These are phyloP conservation scores for Cladosporium sp. DNA, from an alignment of 2,329 filamentous ascomycete species.

Conservation along the genomic window DNA sequence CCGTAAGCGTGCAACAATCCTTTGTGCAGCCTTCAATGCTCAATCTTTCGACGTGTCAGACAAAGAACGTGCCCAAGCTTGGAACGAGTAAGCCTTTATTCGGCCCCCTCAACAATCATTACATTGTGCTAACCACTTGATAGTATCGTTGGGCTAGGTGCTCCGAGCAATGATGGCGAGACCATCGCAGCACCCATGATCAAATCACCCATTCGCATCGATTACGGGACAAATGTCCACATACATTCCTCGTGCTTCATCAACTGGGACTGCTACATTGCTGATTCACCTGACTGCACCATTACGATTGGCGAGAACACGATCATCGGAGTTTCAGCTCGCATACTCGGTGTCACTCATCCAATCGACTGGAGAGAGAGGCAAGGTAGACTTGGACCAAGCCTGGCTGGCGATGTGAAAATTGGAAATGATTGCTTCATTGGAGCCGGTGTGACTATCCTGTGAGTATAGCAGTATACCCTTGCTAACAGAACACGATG, in stretches of 20 bases:
- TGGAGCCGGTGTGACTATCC: constrained; percentile 28
- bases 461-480: constrained; percentile 11
- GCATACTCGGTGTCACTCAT: constrained; percentile 22
- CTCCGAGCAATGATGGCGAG: neutral
- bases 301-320: constrained; percentile 22
- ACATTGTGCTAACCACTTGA: neutral
- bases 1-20: constrained; percentile 15
- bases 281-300: constrained; percentile 8
- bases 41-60: constrained; percentile 9
- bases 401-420: constrained; percentile 14
- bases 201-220: constrained; percentile 23
- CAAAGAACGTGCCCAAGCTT: constrained; percentile 21
- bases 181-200: constrained; percentile 10
- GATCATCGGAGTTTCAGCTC: constrained; percentile 19
- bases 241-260: constrained; percentile 24
- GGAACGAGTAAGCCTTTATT: constrained; percentile 20
- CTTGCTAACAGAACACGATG: neutral
- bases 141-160: neutral
- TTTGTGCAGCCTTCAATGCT: constrained; percentile 20
- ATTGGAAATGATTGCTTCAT: constrained; percentile 27
- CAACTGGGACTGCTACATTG: constrained; percentile 24
- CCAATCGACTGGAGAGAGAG: constrained; percentile 23
- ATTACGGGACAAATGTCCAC: constrained; percentile 25
- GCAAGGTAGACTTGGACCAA: constrained; percentile 20
- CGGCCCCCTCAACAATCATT: neutral